A percentile compares a stretch with the other conserved stretches of the same genome.
Evolutionary conservation across 495 filamentous ascomycete species (phyloP).

Genomic region (Aspergillus nidulans): DNA sequence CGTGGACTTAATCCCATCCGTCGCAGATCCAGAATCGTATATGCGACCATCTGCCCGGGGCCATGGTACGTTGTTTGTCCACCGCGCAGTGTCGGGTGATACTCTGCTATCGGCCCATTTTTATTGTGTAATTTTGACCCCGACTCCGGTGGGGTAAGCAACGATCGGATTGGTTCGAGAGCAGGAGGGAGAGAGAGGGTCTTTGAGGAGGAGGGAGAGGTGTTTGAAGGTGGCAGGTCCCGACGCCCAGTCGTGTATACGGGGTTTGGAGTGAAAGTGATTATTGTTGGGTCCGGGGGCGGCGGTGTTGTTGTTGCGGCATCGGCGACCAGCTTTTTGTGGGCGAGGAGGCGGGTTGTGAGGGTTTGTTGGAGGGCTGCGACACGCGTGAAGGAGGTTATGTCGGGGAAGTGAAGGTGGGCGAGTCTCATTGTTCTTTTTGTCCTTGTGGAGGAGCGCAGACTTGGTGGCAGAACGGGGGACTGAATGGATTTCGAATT

Average conservation of each 20-base stretch:
- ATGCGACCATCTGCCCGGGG: slow-evolving; percentile 86
- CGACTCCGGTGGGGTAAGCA: slow-evolving; percentile 39
- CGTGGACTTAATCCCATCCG: slow-evolving; percentile 50
- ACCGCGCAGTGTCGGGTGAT: slow-evolving; percentile 70
- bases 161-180: slow-evolving; percentile 32
- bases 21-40: slow-evolving; percentile 78
- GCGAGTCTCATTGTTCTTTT: slow-evolving; percentile 45
- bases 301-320: slow-evolving; percentile 28
- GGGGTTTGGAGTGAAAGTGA: slow-evolving; percentile 79
- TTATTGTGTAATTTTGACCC: slow-evolving; percentile 18
- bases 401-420: slow-evolving; percentile 65
- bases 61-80: slow-evolving; percentile 95
- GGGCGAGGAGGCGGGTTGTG: slow-evolving; percentile 40
- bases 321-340: slow-evolving; percentile 33
- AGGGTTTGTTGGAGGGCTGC: slow-evolving; percentile 47
- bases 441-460: no score
- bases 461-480: not conserved
- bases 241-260: slow-evolving; percentile 90
- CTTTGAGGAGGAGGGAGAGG: slow-evolving; percentile 19
- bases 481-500: no score
- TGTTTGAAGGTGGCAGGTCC: slow-evolving; percentile 58
- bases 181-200: slow-evolving; percentile 35
- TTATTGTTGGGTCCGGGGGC: slow-evolving; percentile 60
- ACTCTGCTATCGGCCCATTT: slow-evolving; percentile 44
- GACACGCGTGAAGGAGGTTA: slow-evolving; percentile 47